Percentiles rank a stretch among this genome's conserved stretches.
These are phyloP conservation scores for California macrophylla DNA, from an alignment of 441 rosid species.

Conservation along the genomic window DNA sequence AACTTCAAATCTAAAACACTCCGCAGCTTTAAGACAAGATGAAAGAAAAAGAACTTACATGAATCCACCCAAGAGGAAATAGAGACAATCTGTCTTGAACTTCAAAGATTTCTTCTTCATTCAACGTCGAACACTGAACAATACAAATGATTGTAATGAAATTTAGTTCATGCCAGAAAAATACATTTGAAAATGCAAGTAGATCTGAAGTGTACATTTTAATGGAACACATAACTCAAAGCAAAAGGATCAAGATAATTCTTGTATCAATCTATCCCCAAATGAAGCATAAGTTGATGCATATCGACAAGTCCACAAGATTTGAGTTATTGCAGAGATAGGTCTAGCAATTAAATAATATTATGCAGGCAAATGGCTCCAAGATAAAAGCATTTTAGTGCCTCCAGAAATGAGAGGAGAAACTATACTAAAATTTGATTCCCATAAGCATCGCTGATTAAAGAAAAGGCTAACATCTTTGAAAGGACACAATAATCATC, in stretches of 20 bases:
- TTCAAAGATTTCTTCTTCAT: constrained; percentile 93
- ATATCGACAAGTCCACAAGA: not conserved
- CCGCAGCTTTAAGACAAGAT: not conserved
- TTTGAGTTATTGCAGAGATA: not conserved
- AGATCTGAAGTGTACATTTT: constrained; percentile 4
- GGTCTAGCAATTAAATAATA: not conserved
- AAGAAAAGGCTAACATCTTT: not conserved
- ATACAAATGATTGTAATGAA: constrained; percentile 15
- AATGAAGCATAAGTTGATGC: not conserved
- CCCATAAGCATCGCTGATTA: not conserved
- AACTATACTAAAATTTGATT: not conserved
- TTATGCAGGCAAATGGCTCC: not conserved
- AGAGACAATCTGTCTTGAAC: constrained; percentile 77
- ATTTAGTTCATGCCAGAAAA: not conserved
- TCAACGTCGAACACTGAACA: constrained; percentile 68
- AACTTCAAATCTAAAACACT: not conserved
- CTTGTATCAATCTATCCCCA: not conserved
- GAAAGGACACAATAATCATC: not conserved
- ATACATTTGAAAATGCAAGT: not conserved
- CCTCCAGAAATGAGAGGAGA: not conserved
- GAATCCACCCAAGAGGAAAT: constrained; percentile 93
- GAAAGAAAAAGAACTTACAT: constrained; percentile 38
- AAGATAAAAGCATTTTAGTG: not conserved
- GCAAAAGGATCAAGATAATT: not conserved
- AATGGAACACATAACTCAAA: not conserved